Base-by-base conservation (phyloP, 108 stramenopile species). In the Nitzschia sp. region DNA sequence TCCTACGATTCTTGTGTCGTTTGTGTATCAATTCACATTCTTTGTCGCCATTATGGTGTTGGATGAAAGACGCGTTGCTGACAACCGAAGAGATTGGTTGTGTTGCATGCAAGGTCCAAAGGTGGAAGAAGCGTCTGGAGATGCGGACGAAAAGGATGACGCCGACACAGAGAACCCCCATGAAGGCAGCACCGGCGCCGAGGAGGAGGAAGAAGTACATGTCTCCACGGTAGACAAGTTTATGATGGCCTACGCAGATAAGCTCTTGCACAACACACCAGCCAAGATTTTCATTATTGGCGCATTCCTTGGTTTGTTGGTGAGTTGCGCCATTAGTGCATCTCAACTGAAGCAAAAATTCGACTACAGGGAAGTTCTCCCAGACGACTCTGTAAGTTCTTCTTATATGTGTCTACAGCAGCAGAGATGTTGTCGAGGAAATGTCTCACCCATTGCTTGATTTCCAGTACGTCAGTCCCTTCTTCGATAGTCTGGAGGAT, bases 21-120 rank as follows among this genome's bases (percentile, higher is more conserved):
- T 59, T 51, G 15, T 64, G 9, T 60, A 60, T 42, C 69, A 76
- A 41, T 22, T 70, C 20, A 70, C 75, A 7, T 76, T 76, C 50
- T 65, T 76, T 43, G 53, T 76, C 1, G 68, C 63, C 20, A 21
- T 67, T 21, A 39, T 70, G 19, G 61, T 63, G 14, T 15, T 78
- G 20, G 70, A 78, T 46, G 76, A 71, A 53, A 43, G 43, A 21
- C 41, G 76, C 10, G 39, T 71, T 12, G 25, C 26, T 25, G 64
- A 52, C 37, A 59, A 53, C 5, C 56, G 71, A 12, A 53, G 70
- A 24, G 77, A 73, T 66, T 78, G 77, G 29, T 72, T 41, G 24
- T 25, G 57, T 17, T 78, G 77, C 50, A 43, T 78, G 40, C 65
- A 75, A 21, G 42, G 41, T 0, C 17, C 29, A 11, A 50, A 57